Base-by-base conservation (phyloP, 371 early-diverging fungal genomes). In the Rhizopus microsporus region DNA sequence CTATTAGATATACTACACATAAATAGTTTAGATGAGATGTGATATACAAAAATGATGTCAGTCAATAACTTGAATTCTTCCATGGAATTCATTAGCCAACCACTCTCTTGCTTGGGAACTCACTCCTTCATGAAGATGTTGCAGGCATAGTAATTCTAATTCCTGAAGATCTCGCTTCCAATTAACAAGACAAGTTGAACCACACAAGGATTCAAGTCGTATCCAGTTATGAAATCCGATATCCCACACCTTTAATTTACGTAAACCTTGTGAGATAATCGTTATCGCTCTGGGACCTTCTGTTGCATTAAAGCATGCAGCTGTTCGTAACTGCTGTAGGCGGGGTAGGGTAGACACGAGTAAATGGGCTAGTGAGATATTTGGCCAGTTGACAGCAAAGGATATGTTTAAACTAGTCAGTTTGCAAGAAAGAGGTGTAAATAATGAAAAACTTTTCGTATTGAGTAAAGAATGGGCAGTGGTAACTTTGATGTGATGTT, bases 171-270 rank as follows among this genome's bases (percentile, higher is more conserved):
- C 57, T 29, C 31, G 40, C 10, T 56, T 42, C 62, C 62, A 62
- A 37, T 56, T 35, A 29, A 62, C 47, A 4, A 50, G 30, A 6
- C 48, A 32, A 13, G 42, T 32, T 9, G 31, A 35, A 1, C 62
- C 62, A 51, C 46, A 56, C 5, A 62, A 7, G 16, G 38, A 7
- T 7, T 62, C 62, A n/a, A 29, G 16, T 5, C 43, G 51, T 13
- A 70, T 37, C 70, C 70, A 70, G 10, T 40, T 57, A 50, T 71
- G 72, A 33, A 62, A 62, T 16, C 68, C 72, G 53, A 71, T 68
- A 51, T 71, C 68, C 72, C 68, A 71, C 9, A 33, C 47, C n/a
- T 44, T 30, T 31, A 71, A 47, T n/a, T 30, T 45, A 2, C 49
- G 35, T 30, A 71, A 46, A 1, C 62, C 65, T 7, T 55, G 62